Conservation (phyloP, 2,329 filamentous ascomycete species). For the Alternaria ventricosa region DNA sequence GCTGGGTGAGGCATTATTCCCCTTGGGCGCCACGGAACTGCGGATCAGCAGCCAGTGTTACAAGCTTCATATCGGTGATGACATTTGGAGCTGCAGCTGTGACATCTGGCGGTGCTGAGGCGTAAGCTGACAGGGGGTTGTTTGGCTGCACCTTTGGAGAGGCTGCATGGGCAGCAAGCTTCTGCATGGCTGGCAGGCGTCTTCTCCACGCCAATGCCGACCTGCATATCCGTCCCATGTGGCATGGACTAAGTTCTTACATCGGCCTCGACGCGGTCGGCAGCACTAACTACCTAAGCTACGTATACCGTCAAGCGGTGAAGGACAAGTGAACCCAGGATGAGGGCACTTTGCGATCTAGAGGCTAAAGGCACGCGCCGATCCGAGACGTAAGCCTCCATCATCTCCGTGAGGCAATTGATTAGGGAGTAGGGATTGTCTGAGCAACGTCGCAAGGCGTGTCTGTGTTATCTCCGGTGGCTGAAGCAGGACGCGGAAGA, state of each 20-base stretch:
- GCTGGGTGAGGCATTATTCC: background rate
- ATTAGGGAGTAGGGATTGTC: background rate
- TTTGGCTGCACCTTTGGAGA: background rate
- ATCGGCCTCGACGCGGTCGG: background rate
- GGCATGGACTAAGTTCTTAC: background rate
- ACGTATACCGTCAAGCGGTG: background rate
- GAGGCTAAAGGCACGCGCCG: background rate
- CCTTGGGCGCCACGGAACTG: background rate
- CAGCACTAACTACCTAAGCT: background rate
- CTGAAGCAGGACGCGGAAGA: background rate
- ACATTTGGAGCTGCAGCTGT: constrained; percentile 1
- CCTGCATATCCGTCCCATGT: background rate
- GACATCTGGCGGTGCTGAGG: constrained; percentile 4
- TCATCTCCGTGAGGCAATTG: background rate
- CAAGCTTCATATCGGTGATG: background rate
- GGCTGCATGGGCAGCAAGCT: background rate
- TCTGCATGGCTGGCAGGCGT: background rate
- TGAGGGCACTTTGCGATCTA: background rate
- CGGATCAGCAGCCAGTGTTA: background rate
- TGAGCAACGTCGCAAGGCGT: background rate
- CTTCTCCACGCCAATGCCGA: background rate
- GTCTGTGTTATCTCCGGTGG: background rate
- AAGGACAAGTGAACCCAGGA: background rate
- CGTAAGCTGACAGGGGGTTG: constrained; percentile 11
- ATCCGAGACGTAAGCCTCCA: background rate